phyloP scores from a whole-genome alignment of 768 basidiomycete genomes.

The Leccinum subgranulosum region DNA sequence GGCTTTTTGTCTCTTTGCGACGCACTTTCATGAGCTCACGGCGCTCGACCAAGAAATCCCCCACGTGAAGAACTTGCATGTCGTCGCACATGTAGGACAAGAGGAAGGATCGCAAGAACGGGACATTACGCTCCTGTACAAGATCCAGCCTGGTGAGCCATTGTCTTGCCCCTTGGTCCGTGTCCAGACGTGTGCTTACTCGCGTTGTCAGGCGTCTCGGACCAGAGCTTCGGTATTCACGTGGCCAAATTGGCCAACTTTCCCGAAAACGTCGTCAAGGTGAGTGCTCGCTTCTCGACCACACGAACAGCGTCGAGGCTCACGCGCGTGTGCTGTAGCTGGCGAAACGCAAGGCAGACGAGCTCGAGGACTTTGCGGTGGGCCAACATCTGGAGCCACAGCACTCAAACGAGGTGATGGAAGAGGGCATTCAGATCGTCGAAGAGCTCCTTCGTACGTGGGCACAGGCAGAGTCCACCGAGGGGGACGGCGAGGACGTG shows the following conservation, averaged over 20 bases:
- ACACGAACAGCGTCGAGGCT: background rate
- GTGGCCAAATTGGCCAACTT: constrained; percentile 98
- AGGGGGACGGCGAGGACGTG: constrained; percentile 42
- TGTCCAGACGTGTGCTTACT: background rate
- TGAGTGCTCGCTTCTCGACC: constrained; percentile 25
- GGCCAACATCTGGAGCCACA: constrained; percentile 37
- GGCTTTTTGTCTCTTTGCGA: constrained; percentile 94
- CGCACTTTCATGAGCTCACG: constrained; percentile 97
- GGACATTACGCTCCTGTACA: constrained; percentile 81
- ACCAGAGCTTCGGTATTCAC: constrained; percentile 98
- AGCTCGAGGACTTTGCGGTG: constrained; percentile 80
- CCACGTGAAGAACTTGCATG: constrained; percentile 93
- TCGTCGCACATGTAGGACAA: constrained; percentile 84
- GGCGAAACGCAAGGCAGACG: constrained; percentile 89
- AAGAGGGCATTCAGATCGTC: constrained; percentile 79
- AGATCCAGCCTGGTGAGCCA: constrained; percentile 69
- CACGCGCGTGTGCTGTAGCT: constrained; percentile 44
- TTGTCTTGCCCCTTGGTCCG: background rate
- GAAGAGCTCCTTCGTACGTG: constrained; percentile 76
- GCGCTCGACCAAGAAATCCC: constrained; percentile 80
- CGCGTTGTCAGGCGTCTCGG: constrained; percentile 65
- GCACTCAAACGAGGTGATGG: constrained; percentile 57
- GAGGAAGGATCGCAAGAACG: constrained; percentile 46
- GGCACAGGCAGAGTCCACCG: constrained; percentile 42
- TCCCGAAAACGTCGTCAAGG: constrained; percentile 90